A percentile compares a stretch with the other conserved stretches of the same genome.
phyloP scores from a whole-genome alignment of 805 yeast species.

The Candida ficus region DNA sequence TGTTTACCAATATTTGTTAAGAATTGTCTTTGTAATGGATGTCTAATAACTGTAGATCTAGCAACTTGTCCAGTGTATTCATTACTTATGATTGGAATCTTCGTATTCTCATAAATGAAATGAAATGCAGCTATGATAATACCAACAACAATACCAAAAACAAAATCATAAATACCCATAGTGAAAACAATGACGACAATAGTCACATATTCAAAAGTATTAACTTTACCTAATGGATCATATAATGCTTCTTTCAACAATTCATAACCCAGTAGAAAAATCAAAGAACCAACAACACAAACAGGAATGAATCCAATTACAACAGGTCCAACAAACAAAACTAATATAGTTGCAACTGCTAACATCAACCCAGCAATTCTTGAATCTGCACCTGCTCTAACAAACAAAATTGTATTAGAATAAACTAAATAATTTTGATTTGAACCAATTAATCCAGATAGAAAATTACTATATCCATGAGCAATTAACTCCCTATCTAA shows the following conservation, averaged over 20 bases:
- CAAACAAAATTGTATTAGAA: conserved; percentile 87
- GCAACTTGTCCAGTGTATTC: conserved; percentile 85
- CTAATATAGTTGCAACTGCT: conserved; percentile 71
- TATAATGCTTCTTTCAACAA: conserved; percentile 77
- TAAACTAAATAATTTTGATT: conserved; percentile 94
- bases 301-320: conserved; percentile 94
- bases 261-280: conserved; percentile 88
- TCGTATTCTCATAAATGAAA: conserved; percentile 91
- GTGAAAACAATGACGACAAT: conserved; percentile 81
- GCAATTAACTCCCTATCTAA: conserved; percentile 92
- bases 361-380: conserved; percentile 85
- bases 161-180: conserved; percentile 96
- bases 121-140: conserved; percentile 87
- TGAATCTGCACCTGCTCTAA: conserved; percentile 91
- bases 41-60: conserved; percentile 87
- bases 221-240: conserved; percentile 77
- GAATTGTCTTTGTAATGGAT: conserved; percentile 83
- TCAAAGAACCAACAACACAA: conserved; percentile 93
- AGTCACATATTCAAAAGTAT: conserved; percentile 76
- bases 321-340: conserved; percentile 86
- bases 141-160: conserved; percentile 86
- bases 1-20: conserved; percentile 84
- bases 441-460: conserved; percentile 81
- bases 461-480: conserved; percentile 84
- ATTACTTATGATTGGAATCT: conserved; percentile 75